Base-by-base conservation (phyloP, 345 rosid genomes). In the Cardamine chenopodiifolia region DNA sequence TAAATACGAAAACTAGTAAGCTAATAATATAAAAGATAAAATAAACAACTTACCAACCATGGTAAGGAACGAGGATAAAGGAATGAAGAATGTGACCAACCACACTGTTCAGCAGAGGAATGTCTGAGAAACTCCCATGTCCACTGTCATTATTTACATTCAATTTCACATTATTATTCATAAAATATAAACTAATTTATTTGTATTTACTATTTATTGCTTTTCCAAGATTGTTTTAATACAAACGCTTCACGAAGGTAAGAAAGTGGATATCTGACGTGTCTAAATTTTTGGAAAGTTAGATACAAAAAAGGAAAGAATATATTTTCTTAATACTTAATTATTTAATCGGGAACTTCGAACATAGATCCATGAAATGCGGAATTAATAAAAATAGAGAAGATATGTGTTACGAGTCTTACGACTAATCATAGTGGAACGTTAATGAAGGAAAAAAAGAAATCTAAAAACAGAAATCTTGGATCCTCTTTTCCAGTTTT, bases 121-220 rank as follows among this genome's bases (percentile, higher is more conserved):
- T 83, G 61, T 85, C 85, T 2, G 96, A 88, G 70, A 90, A 90
- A 81, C 96, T 90, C 39, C 93, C 91, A 77, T 88, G 96, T n/a
- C 96, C 93, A 85, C 96, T 88, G 81, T 48, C 77, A 70, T 70
- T 37, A 32, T 53, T 70, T 50, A 39, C 66, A 63, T 77, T 47
- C 23, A 69, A 26, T 62, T 71, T 53, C 52, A 67, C 58, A 34
- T 53, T 26, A 28, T 9, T 47, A 70, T 44, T 50, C 55, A 32
- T 77, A 49, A 49, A 57, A 61, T 11, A 54, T 12, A 12, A 56
- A 45, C 8, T 22, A 45, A 39, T 53, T 60, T 45, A 7, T 45
- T 45, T 44, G 22, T 45, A 45, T 45, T 17, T 6, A 45, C 10
- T 54, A 7, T 31, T 25, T 37, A 22, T 29, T 55, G 3, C 11